phyloP scores from a whole-genome alignment of 2,329 filamentous ascomycete species.

The Cladorrhinum sp. region DNA sequence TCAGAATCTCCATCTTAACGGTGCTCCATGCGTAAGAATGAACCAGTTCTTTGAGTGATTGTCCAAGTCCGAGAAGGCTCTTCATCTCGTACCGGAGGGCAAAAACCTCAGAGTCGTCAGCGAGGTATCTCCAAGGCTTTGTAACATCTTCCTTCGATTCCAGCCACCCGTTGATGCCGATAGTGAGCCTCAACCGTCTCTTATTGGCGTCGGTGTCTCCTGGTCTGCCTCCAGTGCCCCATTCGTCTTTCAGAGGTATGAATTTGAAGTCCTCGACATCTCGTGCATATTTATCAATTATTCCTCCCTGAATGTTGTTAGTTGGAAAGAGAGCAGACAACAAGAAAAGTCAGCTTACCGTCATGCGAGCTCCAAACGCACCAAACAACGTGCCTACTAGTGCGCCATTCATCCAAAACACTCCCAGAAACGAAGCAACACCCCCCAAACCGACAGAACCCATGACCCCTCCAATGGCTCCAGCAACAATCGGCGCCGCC shows the following conservation, averaged over 20 bases:
- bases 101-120: slow-evolving; percentile 72
- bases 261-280: slow-evolving; percentile 83
- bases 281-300: slow-evolving; percentile 83
- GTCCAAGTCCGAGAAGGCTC: slow-evolving; percentile 71
- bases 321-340: neutral
- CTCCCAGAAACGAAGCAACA: slow-evolving; percentile 80
- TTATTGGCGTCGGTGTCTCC: slow-evolving; percentile 33
- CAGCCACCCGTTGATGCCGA: slow-evolving; percentile 87
- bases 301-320: slow-evolving; percentile 54
- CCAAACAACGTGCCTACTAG: slow-evolving; percentile 86
- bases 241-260: slow-evolving; percentile 62
- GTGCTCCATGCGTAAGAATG: slow-evolving; percentile 71
- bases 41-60: slow-evolving; percentile 68
- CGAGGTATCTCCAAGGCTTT: slow-evolving; percentile 74
- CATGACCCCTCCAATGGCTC: slow-evolving; percentile 80
- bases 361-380: slow-evolving; percentile 78
- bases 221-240: slow-evolving; percentile 33
- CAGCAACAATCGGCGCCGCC: slow-evolving; percentile 84
- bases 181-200: slow-evolving; percentile 69
- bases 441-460: slow-evolving; percentile 81
- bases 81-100: slow-evolving; percentile 81
- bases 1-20: slow-evolving; percentile 71
- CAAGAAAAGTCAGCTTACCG: slow-evolving; percentile 34
- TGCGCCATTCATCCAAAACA: slow-evolving; percentile 81
- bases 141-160: slow-evolving; percentile 71